Evolutionary conservation across 2,329 filamentous ascomycete species (phyloP).

Genomic region (Neopestalotiopsis clavispora): DNA sequence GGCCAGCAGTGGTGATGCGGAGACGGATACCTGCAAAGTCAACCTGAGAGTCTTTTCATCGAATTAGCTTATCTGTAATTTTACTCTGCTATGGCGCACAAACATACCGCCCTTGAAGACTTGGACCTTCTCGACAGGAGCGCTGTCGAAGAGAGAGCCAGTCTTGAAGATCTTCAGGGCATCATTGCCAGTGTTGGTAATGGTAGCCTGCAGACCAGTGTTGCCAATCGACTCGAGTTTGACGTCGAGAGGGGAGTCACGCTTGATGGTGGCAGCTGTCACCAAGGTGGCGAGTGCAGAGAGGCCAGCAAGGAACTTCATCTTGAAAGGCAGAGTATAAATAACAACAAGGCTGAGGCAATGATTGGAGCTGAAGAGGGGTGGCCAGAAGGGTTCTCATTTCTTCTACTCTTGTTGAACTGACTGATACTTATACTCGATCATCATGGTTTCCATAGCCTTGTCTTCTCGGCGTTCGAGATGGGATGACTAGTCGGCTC

Average conservation of each 20-base stretch:
- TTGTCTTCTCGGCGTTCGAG: neutral
- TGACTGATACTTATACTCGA: slow-evolving; percentile 7
- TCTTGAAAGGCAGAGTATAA: slow-evolving; percentile 28
- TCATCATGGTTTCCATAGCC: neutral
- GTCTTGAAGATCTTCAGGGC: slow-evolving; percentile 57
- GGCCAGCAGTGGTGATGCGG: slow-evolving; percentile 47
- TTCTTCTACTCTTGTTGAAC: neutral
- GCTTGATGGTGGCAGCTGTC: slow-evolving; percentile 29
- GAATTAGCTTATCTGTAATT: neutral
- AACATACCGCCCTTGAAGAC: slow-evolving; percentile 52
- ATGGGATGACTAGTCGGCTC: slow-evolving; percentile 6
- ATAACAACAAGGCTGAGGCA: slow-evolving; percentile 1
- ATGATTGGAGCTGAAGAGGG: slow-evolving; percentile 1
- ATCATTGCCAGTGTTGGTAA: slow-evolving; percentile 57
- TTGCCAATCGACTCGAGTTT: slow-evolving; percentile 54
- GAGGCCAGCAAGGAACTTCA: slow-evolving; percentile 45
- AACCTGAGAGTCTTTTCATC: slow-evolving; percentile 44
- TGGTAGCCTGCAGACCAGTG: slow-evolving; percentile 55
- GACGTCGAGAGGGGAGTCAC: slow-evolving; percentile 42
- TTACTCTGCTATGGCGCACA: neutral
- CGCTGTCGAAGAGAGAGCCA: slow-evolving; percentile 57
- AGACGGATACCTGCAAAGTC: slow-evolving; percentile 60
- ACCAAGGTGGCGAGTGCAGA: slow-evolving; percentile 41
- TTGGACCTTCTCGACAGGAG: slow-evolving; percentile 58
- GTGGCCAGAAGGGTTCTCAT: slow-evolving; percentile 17